A percentile compares a stretch with the other conserved stretches of the same genome.
These are phyloP conservation scores for Stropharia rugosoannulata DNA, from an alignment of 768 basidiomycete species.

Conservation along the genomic window DNA sequence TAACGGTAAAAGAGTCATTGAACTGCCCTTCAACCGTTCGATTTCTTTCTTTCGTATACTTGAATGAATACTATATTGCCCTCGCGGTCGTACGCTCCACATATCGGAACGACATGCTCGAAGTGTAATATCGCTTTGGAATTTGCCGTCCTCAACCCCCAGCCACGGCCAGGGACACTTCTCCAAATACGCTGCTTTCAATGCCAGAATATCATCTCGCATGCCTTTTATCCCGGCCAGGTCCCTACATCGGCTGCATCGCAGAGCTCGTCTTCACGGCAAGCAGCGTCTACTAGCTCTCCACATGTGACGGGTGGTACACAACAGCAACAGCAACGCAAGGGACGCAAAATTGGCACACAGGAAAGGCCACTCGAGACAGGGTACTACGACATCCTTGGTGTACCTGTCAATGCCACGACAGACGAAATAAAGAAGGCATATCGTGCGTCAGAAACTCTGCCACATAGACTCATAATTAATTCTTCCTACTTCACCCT, in stretches of 20 bases:
- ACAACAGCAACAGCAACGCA: conserved; percentile 31
- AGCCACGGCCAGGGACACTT: conserved; percentile 46
- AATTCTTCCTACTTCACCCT: background rate
- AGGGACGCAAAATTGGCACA: conserved; percentile 81
- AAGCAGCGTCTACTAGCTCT: conserved; percentile 3
- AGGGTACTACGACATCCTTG: conserved; percentile 87
- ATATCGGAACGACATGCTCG: conserved; percentile 62
- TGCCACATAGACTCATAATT: background rate
- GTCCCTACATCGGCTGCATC: conserved; percentile 32
- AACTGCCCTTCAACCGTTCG: background rate
- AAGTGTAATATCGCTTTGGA: conserved; percentile 58
- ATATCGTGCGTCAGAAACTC: conserved; percentile 56
- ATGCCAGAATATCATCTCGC: conserved; percentile 59
- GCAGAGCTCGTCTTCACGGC: conserved; percentile 14
- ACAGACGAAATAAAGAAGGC: conserved; percentile 90
- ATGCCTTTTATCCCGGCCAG: conserved; percentile 70
- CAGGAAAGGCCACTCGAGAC: conserved; percentile 88
- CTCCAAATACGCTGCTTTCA: conserved; percentile 71
- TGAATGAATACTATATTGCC: conserved; percentile 35
- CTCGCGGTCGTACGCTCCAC: conserved; percentile 67
- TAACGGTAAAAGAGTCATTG: too few relatives aligned
- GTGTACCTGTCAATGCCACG: conserved; percentile 71
- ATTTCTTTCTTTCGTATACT: background rate
- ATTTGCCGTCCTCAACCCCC: conserved; percentile 63
- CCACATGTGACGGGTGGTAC: conserved; percentile 10